These are phyloP conservation scores for Parmelia sp. DNA, from an alignment of 495 filamentous ascomycete genomes.

Conservation along the genomic window DNA sequence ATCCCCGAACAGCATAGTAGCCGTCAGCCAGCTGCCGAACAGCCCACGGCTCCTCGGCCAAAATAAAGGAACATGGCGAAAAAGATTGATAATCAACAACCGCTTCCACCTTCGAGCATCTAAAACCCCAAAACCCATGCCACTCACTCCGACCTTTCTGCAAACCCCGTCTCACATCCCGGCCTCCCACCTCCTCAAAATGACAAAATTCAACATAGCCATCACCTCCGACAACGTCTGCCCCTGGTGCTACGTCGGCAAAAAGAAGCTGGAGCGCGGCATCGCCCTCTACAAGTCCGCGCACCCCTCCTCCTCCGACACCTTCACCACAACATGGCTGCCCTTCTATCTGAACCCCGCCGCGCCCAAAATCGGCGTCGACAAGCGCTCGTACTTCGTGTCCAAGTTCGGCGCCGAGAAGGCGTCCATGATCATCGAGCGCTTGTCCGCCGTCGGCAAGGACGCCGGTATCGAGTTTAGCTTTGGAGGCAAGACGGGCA, in stretches of 20 bases:
- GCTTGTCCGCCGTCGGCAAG: conserved; percentile 52
- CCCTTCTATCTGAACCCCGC: conserved; percentile 76
- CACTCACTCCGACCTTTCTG: neutral
- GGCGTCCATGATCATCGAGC: conserved; percentile 47
- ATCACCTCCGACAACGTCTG: conserved; percentile 73
- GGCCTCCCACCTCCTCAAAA: conserved; percentile 33
- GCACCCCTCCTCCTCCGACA: conserved; percentile 52
- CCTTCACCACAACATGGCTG: conserved; percentile 64
- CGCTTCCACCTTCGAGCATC: neutral
- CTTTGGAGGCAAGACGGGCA: conserved; percentile 68
- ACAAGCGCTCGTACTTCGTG: conserved; percentile 51
- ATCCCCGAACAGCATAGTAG: too few species aligned
- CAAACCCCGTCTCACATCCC: conserved; percentile 3
- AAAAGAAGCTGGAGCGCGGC: conserved; percentile 62
- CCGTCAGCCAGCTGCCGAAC: too few species aligned
- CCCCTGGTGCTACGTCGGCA: conserved; percentile 85
- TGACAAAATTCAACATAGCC: conserved; percentile 73
- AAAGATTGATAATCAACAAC: neutral
- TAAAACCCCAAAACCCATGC: neutral
- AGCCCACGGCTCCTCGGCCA: neutral
- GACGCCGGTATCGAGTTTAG: conserved; percentile 65
- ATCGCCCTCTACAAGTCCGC: conserved; percentile 57
- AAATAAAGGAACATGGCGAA: neutral
- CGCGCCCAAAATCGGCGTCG: conserved; percentile 47
- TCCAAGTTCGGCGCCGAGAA: conserved; percentile 56